Conservation (phyloP, 345 rosid species). For the Citrus trifoliata region DNA sequence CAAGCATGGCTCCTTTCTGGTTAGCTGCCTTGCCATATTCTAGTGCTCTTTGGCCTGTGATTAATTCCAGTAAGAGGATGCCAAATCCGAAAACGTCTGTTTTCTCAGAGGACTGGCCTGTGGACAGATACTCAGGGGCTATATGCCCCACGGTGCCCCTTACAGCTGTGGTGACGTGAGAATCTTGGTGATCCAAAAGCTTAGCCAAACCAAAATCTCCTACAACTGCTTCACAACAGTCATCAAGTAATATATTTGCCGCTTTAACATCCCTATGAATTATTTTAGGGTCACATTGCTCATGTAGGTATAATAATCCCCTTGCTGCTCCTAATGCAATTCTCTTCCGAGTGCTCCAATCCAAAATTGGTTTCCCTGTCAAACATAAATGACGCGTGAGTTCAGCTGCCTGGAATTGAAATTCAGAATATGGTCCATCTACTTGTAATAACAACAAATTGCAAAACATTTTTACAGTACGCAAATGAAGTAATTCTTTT, state of each 20-base stretch:
- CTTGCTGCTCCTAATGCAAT: conserved; percentile 94
- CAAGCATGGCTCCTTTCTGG: conserved; percentile 95
- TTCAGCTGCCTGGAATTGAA: not conserved
- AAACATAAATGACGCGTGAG: not conserved
- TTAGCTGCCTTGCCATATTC: conserved; percentile 93
- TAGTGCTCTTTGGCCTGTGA: conserved; percentile 90
- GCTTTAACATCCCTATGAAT: conserved; percentile 99
- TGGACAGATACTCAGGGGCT: conserved; percentile 97
- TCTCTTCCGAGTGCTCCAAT: conserved; percentile 90
- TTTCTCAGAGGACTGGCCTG: conserved; percentile 97
- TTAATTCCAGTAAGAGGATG: conserved; percentile 84
- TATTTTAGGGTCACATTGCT: conserved; percentile 97
- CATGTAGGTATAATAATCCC: conserved; percentile 90
- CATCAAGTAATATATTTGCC: conserved; percentile 91
- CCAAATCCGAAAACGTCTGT: conserved; percentile 98
- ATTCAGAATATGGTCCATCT: not conserved
- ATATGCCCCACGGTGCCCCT: conserved; percentile 98
- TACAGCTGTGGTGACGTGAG: conserved; percentile 96
- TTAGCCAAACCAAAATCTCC: conserved; percentile 98
- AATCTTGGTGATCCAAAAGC: conserved; percentile 92
- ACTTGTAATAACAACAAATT: not conserved
- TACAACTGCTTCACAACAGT: conserved; percentile 87
- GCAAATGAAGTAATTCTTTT: not conserved
- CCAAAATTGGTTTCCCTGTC: conserved; percentile 70
- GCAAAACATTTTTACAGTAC: not conserved